Evolutionary conservation across 164 flowering plant genomes (phyloP).

Genomic region (Annona cherimola): DNA sequence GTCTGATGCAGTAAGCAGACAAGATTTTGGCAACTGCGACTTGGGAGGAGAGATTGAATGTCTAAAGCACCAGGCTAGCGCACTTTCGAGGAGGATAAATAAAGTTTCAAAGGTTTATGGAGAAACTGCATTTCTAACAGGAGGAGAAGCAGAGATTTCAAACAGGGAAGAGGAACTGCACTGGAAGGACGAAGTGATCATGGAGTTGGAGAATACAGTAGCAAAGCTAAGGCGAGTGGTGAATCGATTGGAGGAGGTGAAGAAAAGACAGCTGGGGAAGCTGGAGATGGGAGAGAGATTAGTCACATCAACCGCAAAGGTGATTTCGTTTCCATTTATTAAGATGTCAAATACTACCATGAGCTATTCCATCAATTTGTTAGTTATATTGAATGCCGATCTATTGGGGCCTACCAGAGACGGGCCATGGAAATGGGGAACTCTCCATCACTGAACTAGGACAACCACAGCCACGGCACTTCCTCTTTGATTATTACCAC

Average conservation of each 20-base stretch:
- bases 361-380: too few species aligned
- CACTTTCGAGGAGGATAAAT: constrained; percentile 28
- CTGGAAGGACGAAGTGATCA: constrained; percentile 15
- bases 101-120: constrained; percentile 13
- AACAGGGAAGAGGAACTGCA: constrained; percentile 27
- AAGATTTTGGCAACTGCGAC: constrained; percentile 3
- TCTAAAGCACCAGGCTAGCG: constrained; percentile 24
- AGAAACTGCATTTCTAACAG: constrained; percentile 27
- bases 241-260: constrained; percentile 34
- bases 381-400: too few species aligned
- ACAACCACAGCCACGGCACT: too few species aligned
- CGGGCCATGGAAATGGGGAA: too few species aligned
- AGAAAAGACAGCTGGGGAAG: constrained; percentile 29
- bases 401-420: too few species aligned
- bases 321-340: constrained; percentile 2
- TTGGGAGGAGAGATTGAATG: constrained; percentile 31
- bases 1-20: not conserved
- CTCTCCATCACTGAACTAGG: too few species aligned
- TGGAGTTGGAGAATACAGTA: constrained; percentile 32
- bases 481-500: too few species aligned
- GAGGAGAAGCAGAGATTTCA: constrained; percentile 34
- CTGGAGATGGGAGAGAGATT: constrained; percentile 28
- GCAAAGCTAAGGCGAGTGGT: constrained; percentile 21
- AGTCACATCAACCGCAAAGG: constrained; percentile 30
- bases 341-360: too few species aligned